Conservation (phyloP, 768 basidiomycete species). For the Auricularia sp. region DNA sequence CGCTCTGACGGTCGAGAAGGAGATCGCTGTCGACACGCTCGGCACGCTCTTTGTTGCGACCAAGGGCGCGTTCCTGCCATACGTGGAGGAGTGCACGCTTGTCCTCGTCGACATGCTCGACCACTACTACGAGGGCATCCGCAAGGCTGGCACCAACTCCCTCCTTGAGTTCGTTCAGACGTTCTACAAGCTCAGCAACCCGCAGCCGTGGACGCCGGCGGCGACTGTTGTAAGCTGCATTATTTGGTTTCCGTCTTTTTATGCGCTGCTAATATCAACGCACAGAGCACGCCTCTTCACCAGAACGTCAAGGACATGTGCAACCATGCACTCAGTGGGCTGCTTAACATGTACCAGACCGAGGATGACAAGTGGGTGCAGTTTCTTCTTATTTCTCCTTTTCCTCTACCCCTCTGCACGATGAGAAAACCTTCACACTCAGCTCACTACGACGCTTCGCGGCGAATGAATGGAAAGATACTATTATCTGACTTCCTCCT, state of each 20-base stretch:
- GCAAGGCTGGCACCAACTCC: slow-evolving; percentile 84
- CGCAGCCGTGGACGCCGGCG: slow-evolving; percentile 76
- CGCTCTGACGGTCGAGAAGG: slow-evolving; percentile 96
- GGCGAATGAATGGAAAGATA: slow-evolving; percentile 46
- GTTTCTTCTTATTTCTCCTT: slow-evolving; percentile 9
- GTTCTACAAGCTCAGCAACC: slow-evolving; percentile 81
- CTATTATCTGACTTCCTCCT: slow-evolving; percentile 18
- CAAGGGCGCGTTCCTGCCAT: slow-evolving; percentile 79
- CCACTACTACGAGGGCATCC: slow-evolving; percentile 96
- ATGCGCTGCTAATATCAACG: slow-evolving; percentile 6
- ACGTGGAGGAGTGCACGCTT: slow-evolving; percentile 70
- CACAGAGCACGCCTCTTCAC: slow-evolving; percentile 41
- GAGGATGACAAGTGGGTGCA: slow-evolving; percentile 92
- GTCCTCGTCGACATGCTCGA: slow-evolving; percentile 69
- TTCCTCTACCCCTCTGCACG: slow-evolving; percentile 14
- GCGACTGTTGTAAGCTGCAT: slow-evolving; percentile 41
- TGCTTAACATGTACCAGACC: slow-evolving; percentile 82
- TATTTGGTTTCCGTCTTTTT: background rate
- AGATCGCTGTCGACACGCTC: slow-evolving; percentile 94
- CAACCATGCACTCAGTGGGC: slow-evolving; percentile 55
- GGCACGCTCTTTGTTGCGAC: slow-evolving; percentile 83
- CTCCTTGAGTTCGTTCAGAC: slow-evolving; percentile 81
- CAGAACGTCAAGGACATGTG: slow-evolving; percentile 70
- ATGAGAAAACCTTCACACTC: slow-evolving; percentile 49
- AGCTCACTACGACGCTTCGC: slow-evolving; percentile 67